phyloP scores from a whole-genome alignment of 2,329 filamentous ascomycete genomes.

The Cladophialophora yegresii region DNA sequence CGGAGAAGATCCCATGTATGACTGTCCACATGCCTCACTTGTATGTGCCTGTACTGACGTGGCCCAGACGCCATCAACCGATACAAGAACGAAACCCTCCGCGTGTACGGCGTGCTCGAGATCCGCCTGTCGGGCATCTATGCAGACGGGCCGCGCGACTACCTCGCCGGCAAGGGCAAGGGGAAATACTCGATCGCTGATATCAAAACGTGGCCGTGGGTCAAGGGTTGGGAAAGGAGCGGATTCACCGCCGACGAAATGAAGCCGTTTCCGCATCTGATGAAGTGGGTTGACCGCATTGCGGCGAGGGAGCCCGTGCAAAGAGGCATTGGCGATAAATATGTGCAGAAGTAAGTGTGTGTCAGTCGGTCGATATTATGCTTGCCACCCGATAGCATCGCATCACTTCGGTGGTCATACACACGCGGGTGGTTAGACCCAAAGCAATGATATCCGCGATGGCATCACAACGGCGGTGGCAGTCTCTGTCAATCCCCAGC shows the following conservation, averaged over 20 bases:
- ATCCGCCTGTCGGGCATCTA: conserved; percentile 57
- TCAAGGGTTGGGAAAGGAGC: conserved; percentile 49
- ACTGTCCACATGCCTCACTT: not conserved
- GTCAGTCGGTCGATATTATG: not conserved
- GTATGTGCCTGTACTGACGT: not conserved
- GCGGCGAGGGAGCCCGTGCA: conserved; percentile 53
- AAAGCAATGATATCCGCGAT: not conserved
- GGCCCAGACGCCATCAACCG: conserved; percentile 50
- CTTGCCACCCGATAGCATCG: not conserved
- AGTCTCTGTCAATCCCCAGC: no score
- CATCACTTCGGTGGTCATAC: not conserved
- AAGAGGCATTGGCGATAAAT: conserved; percentile 48
- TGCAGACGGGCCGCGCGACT: conserved; percentile 53
- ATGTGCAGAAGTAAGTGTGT: conserved; percentile 37
- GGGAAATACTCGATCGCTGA: conserved; percentile 59
- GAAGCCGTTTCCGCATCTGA: conserved; percentile 53
- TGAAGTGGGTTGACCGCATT: conserved; percentile 58
- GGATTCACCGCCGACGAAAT: conserved; percentile 54
- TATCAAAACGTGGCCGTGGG: conserved; percentile 57
- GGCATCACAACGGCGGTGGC: not conserved
- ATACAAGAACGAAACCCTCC: conserved; percentile 56
- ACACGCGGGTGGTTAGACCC: not conserved
- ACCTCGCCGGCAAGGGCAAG: conserved; percentile 55
- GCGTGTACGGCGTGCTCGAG: conserved; percentile 59
- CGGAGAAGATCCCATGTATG: conserved; percentile 51